Base-by-base conservation (phyloP, 2,329 filamentous ascomycete genomes). In the Colletotrichum zoysiae region DNA sequence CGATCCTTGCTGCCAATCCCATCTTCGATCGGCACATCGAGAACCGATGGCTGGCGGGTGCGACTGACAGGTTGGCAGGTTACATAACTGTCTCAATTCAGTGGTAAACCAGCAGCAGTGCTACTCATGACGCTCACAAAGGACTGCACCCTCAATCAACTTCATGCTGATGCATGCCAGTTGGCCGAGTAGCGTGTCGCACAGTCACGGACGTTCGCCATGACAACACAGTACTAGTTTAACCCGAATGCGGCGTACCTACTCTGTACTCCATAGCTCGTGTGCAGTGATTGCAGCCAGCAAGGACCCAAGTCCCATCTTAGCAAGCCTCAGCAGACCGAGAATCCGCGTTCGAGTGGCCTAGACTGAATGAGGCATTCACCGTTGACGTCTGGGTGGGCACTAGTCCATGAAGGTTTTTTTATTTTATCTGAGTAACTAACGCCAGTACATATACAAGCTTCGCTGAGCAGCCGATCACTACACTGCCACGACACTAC, bases 1-100 rank as follows among this genome's bases (percentile, higher is more conserved):
- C 57, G 55, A 71, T 65, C 69, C 69, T 69, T 71, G 69, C 65
- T 55, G 69, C 53, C 26, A 60, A 71, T 69, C 67, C 65, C 44
- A 63, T 67, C 58, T 58, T 51, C 68, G 65, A 68, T 68, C 65
- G 64, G 65, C 51, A 65, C 65, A 68, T 46, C n/a, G 65, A 59
- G 60, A 67, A 53, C 44, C 57, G 44, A 71, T 60, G 14, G 42
- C 58, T 26, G 58, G 51, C 46, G 11, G 33, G 46, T 46, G 46
- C 44, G 65, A 38, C 57, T 68, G 51, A 57, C 55, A 42, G 50
- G 26, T 51, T 33, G 26, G 51, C 51, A 20, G 48, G 26, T 51
- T 57, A 42, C 35, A 46, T 26, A 55, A 46, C 33, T 57, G 48
- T 26, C 58, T 57, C 26, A 67, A 12, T 48, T 2, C 33, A 20